A percentile compares a stretch with the other conserved stretches of the same genome.
Evolutionary conservation across 2,329 filamentous ascomycete genomes (phyloP).

Genomic region (Hypoxylon sp.): DNA sequence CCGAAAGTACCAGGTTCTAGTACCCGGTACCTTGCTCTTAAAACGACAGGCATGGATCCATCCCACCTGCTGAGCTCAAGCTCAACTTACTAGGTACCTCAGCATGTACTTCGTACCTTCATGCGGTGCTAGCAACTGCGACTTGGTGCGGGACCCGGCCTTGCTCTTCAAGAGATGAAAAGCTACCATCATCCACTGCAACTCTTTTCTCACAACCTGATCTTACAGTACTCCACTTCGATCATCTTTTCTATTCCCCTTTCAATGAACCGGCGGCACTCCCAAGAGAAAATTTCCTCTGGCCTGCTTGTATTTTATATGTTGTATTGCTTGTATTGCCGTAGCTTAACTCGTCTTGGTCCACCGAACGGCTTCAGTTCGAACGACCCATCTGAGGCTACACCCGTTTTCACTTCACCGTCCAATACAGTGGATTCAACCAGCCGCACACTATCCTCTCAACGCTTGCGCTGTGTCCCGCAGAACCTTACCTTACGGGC

Average conservation of each 20-base stretch:
- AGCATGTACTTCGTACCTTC: constrained; percentile 29
- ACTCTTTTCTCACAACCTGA: constrained; percentile 15
- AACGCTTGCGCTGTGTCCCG: constrained; percentile 35
- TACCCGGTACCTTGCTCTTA: constrained; percentile 31
- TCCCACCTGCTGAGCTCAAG: constrained; percentile 28
- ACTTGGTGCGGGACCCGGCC: constrained; percentile 14
- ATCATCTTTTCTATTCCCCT: constrained; percentile 19
- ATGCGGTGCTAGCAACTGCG: constrained; percentile 22
- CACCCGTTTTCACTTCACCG: constrained; percentile 29
- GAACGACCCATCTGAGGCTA: constrained; percentile 31
- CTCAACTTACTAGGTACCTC: constrained; percentile 13
- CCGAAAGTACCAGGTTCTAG: constrained; percentile 29
- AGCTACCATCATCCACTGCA: constrained; percentile 33
- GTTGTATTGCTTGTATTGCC: constrained; percentile 26
- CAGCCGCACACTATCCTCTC: constrained; percentile 32
- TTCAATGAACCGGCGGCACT: constrained; percentile 11
- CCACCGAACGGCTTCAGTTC: constrained; percentile 18
- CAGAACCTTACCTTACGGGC: constrained; percentile 31
- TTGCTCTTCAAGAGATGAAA: constrained; percentile 27
- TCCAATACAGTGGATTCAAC: constrained; percentile 39
- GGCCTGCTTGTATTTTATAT: constrained; percentile 13
- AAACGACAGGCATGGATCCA: constrained; percentile 33
- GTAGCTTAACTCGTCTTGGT: constrained; percentile 32
- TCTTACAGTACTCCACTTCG: constrained; percentile 26
- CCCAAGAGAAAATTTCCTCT: constrained; percentile 1